phyloP scores from a whole-genome alignment of 2,329 filamentous ascomycete species.

The Colletotrichum tabaci region DNA sequence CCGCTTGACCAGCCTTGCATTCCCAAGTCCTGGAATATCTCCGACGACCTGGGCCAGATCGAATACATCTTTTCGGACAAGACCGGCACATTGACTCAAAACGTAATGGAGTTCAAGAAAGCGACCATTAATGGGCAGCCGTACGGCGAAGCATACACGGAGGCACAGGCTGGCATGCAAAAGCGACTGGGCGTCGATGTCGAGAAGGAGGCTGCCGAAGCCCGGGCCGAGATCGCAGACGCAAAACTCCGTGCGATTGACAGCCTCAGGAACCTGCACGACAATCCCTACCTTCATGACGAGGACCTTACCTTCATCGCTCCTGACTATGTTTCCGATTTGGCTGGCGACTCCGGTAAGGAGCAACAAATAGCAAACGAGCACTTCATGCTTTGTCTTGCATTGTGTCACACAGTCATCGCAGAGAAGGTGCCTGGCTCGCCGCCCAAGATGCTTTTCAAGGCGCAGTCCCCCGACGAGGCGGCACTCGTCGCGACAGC shows the following conservation, averaged over 20 bases:
- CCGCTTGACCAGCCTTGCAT: constrained; percentile 94
- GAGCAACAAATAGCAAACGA: constrained; percentile 85
- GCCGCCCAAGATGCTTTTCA: constrained; percentile 91
- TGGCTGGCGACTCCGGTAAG: constrained; percentile 81
- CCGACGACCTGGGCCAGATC: constrained; percentile 96
- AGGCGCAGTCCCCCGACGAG: constrained; percentile 97
- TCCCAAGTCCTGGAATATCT: constrained; percentile 99
- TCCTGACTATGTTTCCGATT: constrained; percentile 87
- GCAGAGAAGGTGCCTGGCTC: constrained; percentile 92
- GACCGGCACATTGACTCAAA: constrained; percentile 90
- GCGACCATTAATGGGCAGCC: constrained; percentile 95
- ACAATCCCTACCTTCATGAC: constrained; percentile 93
- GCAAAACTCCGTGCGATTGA: constrained; percentile 82
- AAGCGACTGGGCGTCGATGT: constrained; percentile 90
- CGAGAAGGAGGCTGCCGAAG: constrained; percentile 82
- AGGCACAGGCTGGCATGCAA: constrained; percentile 96
- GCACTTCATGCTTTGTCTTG: constrained; percentile 93
- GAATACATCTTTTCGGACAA: constrained; percentile 99
- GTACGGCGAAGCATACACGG: constrained; percentile 97
- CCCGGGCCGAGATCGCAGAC: constrained; percentile 82
- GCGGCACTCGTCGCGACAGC: constrained; percentile 95
- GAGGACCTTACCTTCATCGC: constrained; percentile 94
- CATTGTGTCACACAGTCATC: constrained; percentile 97
- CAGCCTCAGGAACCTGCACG: constrained; percentile 81
- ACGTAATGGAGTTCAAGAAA: constrained; percentile 99